phyloP scores from a whole-genome alignment of 2,329 filamentous ascomycete species.

The Claviceps sp. region DNA sequence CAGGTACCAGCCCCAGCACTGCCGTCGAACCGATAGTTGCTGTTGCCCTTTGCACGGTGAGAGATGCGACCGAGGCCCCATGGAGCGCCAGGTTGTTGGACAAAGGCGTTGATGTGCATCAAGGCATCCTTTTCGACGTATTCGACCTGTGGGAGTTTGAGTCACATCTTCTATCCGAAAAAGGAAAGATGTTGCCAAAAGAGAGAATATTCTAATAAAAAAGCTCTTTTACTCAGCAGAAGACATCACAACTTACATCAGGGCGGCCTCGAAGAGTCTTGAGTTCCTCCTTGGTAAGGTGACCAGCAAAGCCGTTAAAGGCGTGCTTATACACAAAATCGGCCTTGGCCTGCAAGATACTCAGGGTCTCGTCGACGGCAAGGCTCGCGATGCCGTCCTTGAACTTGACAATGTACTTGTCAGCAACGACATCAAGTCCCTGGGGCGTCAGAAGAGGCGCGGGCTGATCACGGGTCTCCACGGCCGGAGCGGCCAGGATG shows the following conservation, averaged over 20 bases:
- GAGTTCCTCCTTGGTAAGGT: conserved; percentile 10
- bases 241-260: conserved; percentile 8
- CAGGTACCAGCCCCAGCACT: conserved; percentile 28
- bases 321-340: conserved; percentile 13
- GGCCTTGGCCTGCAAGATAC: conserved; percentile 9
- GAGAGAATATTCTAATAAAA: no score
- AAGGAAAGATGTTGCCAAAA: no score
- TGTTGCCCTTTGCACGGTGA: conserved; percentile 15
- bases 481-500: conserved; percentile 11
- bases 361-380: conserved; percentile 8
- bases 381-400: conserved; percentile 9
- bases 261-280: conserved; percentile 12
- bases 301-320: conserved; percentile 15
- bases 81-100: conserved; percentile 11
- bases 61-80: conserved; percentile 24
- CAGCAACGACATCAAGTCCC: conserved; percentile 10
- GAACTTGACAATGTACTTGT: conserved; percentile 20
- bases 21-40: conserved; percentile 25
- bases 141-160: conserved; percentile 12
- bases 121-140: conserved; percentile 25
- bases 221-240: not conserved
- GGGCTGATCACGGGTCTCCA: conserved; percentile 12
- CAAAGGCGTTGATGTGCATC: conserved; percentile 11
- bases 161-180: no score
- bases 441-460: conserved; percentile 14